A percentile compares a stretch with the other conserved stretches of the same genome.
Evolutionary conservation across 129 eudicot species (phyloP).

Genomic region (Centella asiatica): DNA sequence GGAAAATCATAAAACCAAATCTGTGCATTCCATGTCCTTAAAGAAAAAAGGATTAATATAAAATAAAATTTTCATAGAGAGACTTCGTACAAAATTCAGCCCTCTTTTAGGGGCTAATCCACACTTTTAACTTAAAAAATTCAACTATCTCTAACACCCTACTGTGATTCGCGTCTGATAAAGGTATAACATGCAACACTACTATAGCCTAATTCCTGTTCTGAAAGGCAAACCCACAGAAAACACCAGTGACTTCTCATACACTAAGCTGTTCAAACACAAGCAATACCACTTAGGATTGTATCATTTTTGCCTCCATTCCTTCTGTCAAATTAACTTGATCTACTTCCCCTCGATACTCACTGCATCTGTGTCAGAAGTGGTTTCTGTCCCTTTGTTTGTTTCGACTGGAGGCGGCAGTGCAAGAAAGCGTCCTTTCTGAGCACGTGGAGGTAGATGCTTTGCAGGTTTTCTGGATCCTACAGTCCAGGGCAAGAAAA

Average conservation of each 20-base stretch:
- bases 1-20: background rate
- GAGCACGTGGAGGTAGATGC: constrained; percentile 96
- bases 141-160: constrained; percentile 38
- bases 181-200: constrained; percentile 35
- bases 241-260: constrained; percentile 38
- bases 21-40: background rate
- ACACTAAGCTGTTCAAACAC: constrained; percentile 26
- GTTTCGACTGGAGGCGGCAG: constrained; percentile 43
- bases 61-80: background rate
- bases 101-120: constrained; percentile 25
- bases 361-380: constrained; percentile 38
- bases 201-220: constrained; percentile 32
- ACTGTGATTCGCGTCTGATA: constrained; percentile 17
- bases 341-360: constrained; percentile 25
- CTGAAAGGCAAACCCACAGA: constrained; percentile 4
- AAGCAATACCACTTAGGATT: constrained; percentile 5
- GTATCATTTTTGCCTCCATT: constrained; percentile 4
- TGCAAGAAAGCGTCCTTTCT: constrained; percentile 72
- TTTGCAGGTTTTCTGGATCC: constrained; percentile 56
- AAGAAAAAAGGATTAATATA: background rate
- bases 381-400: constrained; percentile 36
- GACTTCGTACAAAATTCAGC: constrained; percentile 22
- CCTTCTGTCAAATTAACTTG: constrained; percentile 10
- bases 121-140: constrained; percentile 39
- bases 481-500: constrained; percentile 84